Base-by-base conservation (phyloP, 2,329 filamentous ascomycete genomes). In the Sphaerulina vaccinii region DNA sequence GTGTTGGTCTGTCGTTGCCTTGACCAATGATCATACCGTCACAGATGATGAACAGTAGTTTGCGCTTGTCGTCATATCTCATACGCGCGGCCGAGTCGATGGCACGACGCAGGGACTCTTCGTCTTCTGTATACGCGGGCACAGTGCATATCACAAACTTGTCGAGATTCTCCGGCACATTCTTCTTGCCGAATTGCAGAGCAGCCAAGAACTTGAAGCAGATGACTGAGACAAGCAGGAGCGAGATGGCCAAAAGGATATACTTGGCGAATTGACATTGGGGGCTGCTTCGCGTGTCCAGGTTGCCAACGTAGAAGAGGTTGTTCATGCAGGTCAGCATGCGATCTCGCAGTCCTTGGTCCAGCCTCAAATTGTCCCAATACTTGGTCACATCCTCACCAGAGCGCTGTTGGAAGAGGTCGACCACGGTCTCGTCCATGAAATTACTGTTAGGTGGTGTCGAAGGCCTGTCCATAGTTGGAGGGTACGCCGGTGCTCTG, bases 1-100 rank as follows among this genome's bases (percentile, higher is more conserved):
- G 93, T 0, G 93, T 99, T 5, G 93, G 90, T 56, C 90, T 83
- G 70, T 99, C 93, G 72, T 99, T 99, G 66, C 93, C 93, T 74
- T 96, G 91, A 65, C 93, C 93, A 60, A 99, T 95, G 76, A 99
- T 99, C 92, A 99, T 97, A 73, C 93, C 93, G 67, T 99, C 93
- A 66, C 93, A 99, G 58, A 99, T 79, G 56, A 99, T 80, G 60
- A 96, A 84, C 21, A 99, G 78, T 10, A 99, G 80, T 77, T 99
- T 99, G 66, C 93, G 89, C 77, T 99, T 99, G 69, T 99, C 92
- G 65, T 99, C 93, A 68, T 99, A 99, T 61, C 85, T 85, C 90
- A 96, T 96, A 55, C 90, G 82, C 22, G 93, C 91, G 53, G 90
- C 88, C 0, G 93, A 99, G 70, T 99, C 93, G 63, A 99, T 96